Conservation (phyloP, 495 filamentous ascomycete genomes). For the Alectoria sarmentosa region DNA sequence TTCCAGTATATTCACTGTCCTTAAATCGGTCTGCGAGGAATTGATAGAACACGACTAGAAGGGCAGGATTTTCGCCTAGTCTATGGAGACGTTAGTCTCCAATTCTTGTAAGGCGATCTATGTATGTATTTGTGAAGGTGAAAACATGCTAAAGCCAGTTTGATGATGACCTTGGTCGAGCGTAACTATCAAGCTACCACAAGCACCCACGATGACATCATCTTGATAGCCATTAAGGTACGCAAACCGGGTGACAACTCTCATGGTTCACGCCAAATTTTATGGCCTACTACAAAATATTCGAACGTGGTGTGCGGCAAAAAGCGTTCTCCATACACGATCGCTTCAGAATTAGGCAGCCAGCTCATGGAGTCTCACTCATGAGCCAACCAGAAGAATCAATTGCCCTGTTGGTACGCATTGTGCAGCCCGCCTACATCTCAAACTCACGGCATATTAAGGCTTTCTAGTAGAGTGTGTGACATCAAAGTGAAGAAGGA, state of each 20-base stretch:
- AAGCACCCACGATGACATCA: not conserved
- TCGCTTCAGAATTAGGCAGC: not conserved
- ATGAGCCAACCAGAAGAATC: not conserved
- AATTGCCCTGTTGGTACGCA: not conserved
- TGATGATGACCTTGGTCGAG: not conserved
- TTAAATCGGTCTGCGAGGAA: conserved; percentile 62
- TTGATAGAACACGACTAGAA: conserved; percentile 50
- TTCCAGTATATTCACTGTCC: conserved; percentile 56
- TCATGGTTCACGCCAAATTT: not conserved
- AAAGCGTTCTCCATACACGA: not conserved
- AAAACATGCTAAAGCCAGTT: not conserved
- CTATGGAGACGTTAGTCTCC: conserved; percentile 34
- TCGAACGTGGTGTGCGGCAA: not conserved
- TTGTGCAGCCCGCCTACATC: not conserved
- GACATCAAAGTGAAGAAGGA: conserved; percentile 3
- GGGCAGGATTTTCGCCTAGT: conserved; percentile 50
- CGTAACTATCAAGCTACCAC: not conserved
- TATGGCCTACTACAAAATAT: not conserved
- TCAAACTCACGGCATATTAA: not conserved
- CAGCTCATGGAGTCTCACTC: not conserved
- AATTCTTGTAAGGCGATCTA: conserved; percentile 15
- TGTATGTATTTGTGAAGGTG: not conserved
- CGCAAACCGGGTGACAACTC: not conserved
- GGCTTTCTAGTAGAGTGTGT: not conserved
- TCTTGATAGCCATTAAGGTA: not conserved